Percentiles rank a stretch among this genome's conserved stretches.
phyloP scores from a whole-genome alignment of 371 early-diverging fungal genomes.

The Mycotypha africana region DNA sequence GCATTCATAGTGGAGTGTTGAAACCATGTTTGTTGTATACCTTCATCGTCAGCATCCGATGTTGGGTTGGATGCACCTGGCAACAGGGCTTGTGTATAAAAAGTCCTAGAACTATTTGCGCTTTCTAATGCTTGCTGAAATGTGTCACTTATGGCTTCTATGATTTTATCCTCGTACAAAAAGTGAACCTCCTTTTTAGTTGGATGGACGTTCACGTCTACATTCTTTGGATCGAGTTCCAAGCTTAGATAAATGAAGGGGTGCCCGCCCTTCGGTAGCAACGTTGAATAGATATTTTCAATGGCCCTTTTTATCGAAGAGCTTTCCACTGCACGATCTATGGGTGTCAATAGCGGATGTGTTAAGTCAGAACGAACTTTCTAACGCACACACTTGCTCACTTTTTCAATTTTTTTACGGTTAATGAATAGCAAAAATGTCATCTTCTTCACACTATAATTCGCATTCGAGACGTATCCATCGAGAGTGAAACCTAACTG shows the following conservation, averaged over 20 bases:
- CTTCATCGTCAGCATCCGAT: background rate
- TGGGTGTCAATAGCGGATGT: background rate
- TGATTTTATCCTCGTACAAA: conserved; percentile 81
- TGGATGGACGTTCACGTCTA: conserved; percentile 97
- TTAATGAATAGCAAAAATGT: conserved; percentile 92
- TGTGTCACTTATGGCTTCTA: conserved; percentile 56
- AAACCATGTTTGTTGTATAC: background rate
- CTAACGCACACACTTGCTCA: background rate
- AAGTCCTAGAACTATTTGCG: conserved; percentile 48
- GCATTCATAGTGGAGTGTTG: background rate
- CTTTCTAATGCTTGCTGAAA: conserved; percentile 52
- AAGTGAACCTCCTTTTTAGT: conserved; percentile 64
- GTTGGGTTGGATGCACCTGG: conserved; percentile 20
- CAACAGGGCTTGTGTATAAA: conserved; percentile 44
- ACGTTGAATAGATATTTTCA: conserved; percentile 70
- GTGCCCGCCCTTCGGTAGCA: conserved; percentile 82
- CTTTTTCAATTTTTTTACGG: conserved; percentile 34
- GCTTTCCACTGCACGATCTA: conserved; percentile 89
- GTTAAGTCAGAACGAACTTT: background rate
- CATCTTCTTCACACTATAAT: conserved; percentile 74
- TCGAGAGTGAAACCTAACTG: conserved; percentile 50
- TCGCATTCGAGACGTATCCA: conserved; percentile 78
- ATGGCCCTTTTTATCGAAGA: conserved; percentile 72
- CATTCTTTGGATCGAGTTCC: conserved; percentile 71
- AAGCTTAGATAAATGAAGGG: conserved; percentile 93